These are phyloP conservation scores for Geotrichum reessii DNA, from an alignment of 1,139 yeast genomes.

Conservation along the genomic window DNA sequence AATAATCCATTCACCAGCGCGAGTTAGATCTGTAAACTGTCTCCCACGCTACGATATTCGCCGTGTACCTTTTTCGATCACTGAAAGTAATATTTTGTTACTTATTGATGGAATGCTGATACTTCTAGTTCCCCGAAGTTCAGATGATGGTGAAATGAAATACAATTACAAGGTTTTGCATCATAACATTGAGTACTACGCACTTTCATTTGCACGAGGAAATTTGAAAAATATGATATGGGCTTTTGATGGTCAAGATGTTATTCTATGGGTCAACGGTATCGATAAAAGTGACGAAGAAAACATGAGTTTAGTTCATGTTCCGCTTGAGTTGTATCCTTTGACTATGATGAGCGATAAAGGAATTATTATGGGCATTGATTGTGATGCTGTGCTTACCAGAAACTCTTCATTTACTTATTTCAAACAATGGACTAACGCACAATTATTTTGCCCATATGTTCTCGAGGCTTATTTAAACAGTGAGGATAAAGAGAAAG, in stretches of 20 bases:
- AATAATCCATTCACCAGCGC: conserved; percentile 35
- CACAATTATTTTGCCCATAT: conserved; percentile 37
- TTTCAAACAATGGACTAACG: conserved; percentile 34
- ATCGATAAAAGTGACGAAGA: conserved; percentile 2
- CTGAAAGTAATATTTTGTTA: conserved; percentile 28
- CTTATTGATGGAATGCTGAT: conserved; percentile 36
- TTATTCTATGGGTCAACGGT: conserved; percentile 32
- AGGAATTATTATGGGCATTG: conserved; percentile 40
- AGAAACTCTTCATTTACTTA: conserved; percentile 34
- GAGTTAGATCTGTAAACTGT: conserved; percentile 34
- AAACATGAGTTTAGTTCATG: conserved; percentile 17
- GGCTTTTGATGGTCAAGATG: conserved; percentile 41
- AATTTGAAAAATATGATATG: conserved; percentile 32
- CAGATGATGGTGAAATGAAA: conserved; percentile 17
- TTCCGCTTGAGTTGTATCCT: conserved; percentile 39
- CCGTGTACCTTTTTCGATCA: conserved; percentile 9
- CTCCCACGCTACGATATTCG: conserved; percentile 17
- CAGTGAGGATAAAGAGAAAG: conserved; percentile 27
- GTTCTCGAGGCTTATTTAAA: conserved; percentile 34
- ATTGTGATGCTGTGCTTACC: conserved; percentile 36
- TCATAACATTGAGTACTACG: conserved; percentile 29
- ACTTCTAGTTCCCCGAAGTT: conserved; percentile 23
- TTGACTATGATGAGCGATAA: conserved; percentile 37
- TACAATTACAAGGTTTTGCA: conserved; percentile 28
- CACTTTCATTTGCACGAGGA: conserved; percentile 23